Percentiles rank a stretch among this genome's conserved stretches.
phyloP scores from a whole-genome alignment of 768 basidiomycete species.

The Mycena vulgaris region DNA sequence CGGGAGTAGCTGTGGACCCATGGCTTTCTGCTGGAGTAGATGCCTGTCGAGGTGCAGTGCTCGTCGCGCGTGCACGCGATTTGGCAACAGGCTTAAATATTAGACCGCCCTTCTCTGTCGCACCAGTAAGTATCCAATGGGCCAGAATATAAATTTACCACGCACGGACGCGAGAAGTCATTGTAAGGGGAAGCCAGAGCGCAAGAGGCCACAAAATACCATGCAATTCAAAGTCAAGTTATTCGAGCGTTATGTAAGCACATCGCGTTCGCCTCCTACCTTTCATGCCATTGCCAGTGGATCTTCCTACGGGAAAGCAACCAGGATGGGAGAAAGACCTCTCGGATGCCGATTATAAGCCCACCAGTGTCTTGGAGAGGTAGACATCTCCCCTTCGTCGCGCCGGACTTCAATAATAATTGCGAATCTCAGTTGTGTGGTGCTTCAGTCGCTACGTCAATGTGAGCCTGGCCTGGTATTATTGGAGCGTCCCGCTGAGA shows the following conservation, averaged over 20 bases:
- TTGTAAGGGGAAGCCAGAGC: constrained; percentile 37
- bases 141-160: neutral
- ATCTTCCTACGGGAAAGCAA: constrained; percentile 69
- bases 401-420: constrained; percentile 1
- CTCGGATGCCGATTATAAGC: constrained; percentile 58
- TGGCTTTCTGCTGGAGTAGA: constrained; percentile 21
- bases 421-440: constrained; percentile 65
- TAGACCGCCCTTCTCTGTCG: constrained; percentile 78
- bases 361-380: constrained; percentile 75
- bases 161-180: constrained; percentile 74
- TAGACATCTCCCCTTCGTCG: constrained; percentile 38
- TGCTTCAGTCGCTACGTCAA: constrained; percentile 80
- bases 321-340: constrained; percentile 74
- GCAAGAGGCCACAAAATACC: constrained; percentile 24
- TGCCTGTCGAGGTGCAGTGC: constrained; percentile 42
- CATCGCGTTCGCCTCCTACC: neutral
- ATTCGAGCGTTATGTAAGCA: neutral
- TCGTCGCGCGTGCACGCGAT: constrained; percentile 61
- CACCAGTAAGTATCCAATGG: constrained; percentile 29
- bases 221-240: too few species aligned
- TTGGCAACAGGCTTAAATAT: constrained; percentile 80
- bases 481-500: constrained; percentile 31
- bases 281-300: constrained; percentile 36
- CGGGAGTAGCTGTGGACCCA: constrained; percentile 10
- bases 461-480: constrained; percentile 58